A percentile compares a stretch with the other conserved stretches of the same genome.
Evolutionary conservation across 2,329 filamentous ascomycete genomes (phyloP).

Genomic region (Diaporthe helianthi): DNA sequence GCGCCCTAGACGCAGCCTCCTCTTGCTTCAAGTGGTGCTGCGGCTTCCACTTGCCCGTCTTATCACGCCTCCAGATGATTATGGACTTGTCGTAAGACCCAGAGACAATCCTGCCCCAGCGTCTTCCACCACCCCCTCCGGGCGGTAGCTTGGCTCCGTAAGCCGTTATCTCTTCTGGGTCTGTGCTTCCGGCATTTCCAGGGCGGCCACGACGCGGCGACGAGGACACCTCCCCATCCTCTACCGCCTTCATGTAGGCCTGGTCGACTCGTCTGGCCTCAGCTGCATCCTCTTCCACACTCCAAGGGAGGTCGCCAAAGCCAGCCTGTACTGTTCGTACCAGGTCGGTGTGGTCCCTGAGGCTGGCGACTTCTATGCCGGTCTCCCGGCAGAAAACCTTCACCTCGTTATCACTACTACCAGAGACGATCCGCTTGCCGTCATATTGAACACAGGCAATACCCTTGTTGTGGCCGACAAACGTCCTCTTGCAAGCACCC

Average conservation of each 20-base stretch:
- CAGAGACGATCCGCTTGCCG: conserved; percentile 89
- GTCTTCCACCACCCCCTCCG: conserved; percentile 81
- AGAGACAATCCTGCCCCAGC: conserved; percentile 93
- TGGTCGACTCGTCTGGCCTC: conserved; percentile 77
- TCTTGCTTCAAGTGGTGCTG: conserved; percentile 79
- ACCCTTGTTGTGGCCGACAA: conserved; percentile 89
- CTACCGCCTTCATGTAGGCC: conserved; percentile 70
- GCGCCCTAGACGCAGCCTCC: conserved; percentile 65
- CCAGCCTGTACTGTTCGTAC: conserved; percentile 95
- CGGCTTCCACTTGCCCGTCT: conserved; percentile 83
- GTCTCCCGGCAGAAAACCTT: conserved; percentile 91
- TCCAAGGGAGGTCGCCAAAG: conserved; percentile 87
- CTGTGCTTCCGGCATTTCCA: conserved; percentile 74
- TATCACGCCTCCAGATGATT: conserved; percentile 90
- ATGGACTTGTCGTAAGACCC: conserved; percentile 96
- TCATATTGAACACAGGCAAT: conserved; percentile 99
- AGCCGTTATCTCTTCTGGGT: conserved; percentile 78
- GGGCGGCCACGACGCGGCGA: conserved; percentile 48
- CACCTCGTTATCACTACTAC: conserved; percentile 94
- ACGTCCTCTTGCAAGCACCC: conserved; percentile 76
- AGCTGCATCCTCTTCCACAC: conserved; percentile 73
- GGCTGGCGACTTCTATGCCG: conserved; percentile 86
- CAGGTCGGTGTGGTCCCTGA: conserved; percentile 81
- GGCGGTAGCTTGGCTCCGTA: conserved; percentile 88
- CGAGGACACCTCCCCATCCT: conserved; percentile 55